Evolutionary conservation across 2,329 filamentous ascomycete genomes (phyloP).

Genomic region (Penicillium sp.): DNA sequence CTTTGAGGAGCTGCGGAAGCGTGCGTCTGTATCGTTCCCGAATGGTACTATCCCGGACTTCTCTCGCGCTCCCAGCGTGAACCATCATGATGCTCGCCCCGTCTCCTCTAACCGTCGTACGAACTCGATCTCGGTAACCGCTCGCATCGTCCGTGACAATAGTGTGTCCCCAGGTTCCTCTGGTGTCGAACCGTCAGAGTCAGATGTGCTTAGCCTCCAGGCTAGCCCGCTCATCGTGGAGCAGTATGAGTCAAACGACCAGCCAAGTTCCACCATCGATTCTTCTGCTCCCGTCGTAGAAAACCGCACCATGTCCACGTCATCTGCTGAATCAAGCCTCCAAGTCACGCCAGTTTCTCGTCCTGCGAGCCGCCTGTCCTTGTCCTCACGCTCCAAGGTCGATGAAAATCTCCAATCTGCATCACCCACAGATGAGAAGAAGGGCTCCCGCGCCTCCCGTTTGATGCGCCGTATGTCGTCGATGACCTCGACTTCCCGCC

Average conservation of each 20-base stretch:
- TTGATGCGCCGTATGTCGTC: constrained; percentile 70
- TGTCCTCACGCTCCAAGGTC: constrained; percentile 44
- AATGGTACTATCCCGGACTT: constrained; percentile 33
- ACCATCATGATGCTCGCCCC: constrained; percentile 35
- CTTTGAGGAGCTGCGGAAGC: constrained; percentile 57
- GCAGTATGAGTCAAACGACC: constrained; percentile 62
- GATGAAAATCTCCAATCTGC: constrained; percentile 36
- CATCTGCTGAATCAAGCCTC: constrained; percentile 44
- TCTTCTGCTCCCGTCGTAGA: constrained; percentile 30
- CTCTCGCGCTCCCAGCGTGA: constrained; percentile 38
- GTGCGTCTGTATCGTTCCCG: constrained; percentile 43
- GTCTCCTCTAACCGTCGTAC: constrained; percentile 32
- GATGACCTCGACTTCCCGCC: constrained; percentile 56
- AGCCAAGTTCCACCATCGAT: constrained; percentile 26
- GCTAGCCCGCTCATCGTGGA: constrained; percentile 66
- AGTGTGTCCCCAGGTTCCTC: constrained; percentile 47
- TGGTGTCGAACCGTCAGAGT: constrained; percentile 34
- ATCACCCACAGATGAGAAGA: constrained; percentile 55
- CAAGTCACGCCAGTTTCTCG: constrained; percentile 37
- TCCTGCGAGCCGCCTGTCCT: constrained; percentile 46
- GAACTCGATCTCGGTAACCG: constrained; percentile 86
- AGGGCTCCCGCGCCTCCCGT: constrained; percentile 60
- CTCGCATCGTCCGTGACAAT: constrained; percentile 73
- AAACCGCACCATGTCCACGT: constrained; percentile 44
- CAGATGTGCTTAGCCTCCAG: constrained; percentile 51